These are phyloP conservation scores for Solanum bulbocastanum DNA, from an alignment of 257 asterid genomes.

Conservation along the genomic window DNA sequence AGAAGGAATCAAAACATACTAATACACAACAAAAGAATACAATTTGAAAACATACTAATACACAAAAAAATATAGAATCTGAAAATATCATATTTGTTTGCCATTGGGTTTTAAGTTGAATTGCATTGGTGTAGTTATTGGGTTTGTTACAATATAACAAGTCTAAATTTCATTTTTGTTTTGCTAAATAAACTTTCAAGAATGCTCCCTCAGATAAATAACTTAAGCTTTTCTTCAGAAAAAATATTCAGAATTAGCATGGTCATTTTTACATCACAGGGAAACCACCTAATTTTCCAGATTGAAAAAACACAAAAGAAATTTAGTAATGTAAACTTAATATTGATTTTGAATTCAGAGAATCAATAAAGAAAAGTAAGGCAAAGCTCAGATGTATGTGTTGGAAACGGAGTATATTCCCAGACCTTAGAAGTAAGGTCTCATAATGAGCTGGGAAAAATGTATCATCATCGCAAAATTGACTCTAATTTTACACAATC, in stretches of 20 bases:
- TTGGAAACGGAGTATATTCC: constrained; percentile 21
- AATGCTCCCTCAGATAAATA: neutral
- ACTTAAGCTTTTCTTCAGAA: neutral
- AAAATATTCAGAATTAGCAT: constrained; percentile 14
- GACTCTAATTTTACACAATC: neutral
- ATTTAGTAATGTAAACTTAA: neutral
- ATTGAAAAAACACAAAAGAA: neutral
- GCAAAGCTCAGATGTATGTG: constrained; percentile 11
- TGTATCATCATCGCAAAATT: constrained; percentile 30
- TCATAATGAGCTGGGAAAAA: constrained; percentile 60
- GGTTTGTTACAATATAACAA: neutral
- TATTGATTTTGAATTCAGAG: neutral
- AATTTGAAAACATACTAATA: no score
- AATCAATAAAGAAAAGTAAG: neutral
- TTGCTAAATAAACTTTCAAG: neutral
- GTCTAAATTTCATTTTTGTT: neutral
- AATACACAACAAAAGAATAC: no score
- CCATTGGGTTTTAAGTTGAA: no score
- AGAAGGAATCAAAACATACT: no score
- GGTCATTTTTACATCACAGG: constrained; percentile 12
- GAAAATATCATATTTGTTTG: no score
- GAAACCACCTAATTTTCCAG: neutral
- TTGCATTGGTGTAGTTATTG: no score
- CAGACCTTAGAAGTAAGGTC: constrained; percentile 21
- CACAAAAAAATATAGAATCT: no score